Conservation (phyloP, 1,284 basidiomycete species). For the Ceratobasidium theobromae region DNA sequence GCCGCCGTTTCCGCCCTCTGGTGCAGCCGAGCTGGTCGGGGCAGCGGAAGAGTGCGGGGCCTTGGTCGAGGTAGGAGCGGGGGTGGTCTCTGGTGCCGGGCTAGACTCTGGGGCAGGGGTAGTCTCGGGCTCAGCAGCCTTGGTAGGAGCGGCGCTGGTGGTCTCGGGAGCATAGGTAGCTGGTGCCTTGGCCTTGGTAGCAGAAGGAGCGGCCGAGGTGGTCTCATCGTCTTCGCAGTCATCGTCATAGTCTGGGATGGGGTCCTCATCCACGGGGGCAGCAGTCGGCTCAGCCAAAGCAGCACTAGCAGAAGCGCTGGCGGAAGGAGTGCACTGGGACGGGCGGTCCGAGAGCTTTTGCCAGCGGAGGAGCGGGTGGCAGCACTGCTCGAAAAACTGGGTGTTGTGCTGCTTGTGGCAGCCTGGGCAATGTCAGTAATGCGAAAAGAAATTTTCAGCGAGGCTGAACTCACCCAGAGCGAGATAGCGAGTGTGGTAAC, state of each 20-base stretch:
- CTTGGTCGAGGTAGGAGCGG: conserved; percentile 39
- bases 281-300: conserved; percentile 41
- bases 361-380: conserved; percentile 50
- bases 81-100: conserved; percentile 37
- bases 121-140: not conserved
- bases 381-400: conserved; percentile 65
- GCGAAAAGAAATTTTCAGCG: conserved; percentile 39
- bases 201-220: conserved; percentile 54
- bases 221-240: conserved; percentile 40
- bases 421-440: not conserved
- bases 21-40: conserved; percentile 37
- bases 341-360: conserved; percentile 45
- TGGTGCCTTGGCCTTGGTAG: conserved; percentile 54
- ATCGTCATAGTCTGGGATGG: conserved; percentile 39
- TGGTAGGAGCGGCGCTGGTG: not conserved
- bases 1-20: conserved; percentile 37
- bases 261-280: conserved; percentile 39
- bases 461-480: conserved; percentile 48
- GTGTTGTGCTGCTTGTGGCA: conserved; percentile 60
- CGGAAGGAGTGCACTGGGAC: conserved; percentile 53
- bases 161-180: conserved; percentile 33
- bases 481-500: conserved; percentile 66
- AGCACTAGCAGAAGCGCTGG: conserved; percentile 38
- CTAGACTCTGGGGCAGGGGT: conserved; percentile 29
- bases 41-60: no score